Base-by-base conservation (phyloP, 176 grass and related monocot species). In the Tillandsia fasciculata region DNA sequence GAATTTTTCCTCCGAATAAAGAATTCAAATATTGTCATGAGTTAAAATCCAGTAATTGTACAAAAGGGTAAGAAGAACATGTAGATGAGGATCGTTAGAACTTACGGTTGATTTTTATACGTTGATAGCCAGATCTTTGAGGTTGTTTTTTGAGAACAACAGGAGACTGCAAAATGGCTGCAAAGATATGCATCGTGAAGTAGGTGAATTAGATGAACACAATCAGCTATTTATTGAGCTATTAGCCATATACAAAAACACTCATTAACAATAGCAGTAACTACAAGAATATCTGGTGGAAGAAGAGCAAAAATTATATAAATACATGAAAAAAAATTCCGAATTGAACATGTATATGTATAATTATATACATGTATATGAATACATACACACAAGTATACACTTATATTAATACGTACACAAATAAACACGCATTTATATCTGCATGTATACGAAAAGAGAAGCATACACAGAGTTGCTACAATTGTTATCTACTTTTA, bases 41-140 rank as follows among this genome's bases (percentile, higher is more conserved):
- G 54, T 8, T 59, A 8, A 8, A 59, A 18, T 59, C 12, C 11
- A 56, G 8, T 56, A 56, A n/a, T 56, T 14, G 4, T 59, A 59
- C 14, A 59, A 2, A 59, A 47, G 18, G 27, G 20, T n/a, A 26
- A 1, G 64, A 64, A 20, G 6, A 9, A 53, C 33, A 53, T 28
- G 6, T 23, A 70, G 67, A 52, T 12, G 51, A 75, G 13, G 11
- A 14, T 11, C 51, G 14, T 26, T 7, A 67, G 61, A 65, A 74
- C 92, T 92, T 96, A 96, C 93, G 86, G 75, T 90, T 87, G 74
- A 96, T 83, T 79, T 90, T 83, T 79, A 75, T 80, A 51, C 83
- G 83, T 26, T 77, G 63, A 75, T 96, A 96, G 26, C 89, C 83
- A 79, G 76, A 85, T 79, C 65, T 78, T 70, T 11, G 69, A 79